Conservation (phyloP, 805 yeast species). For the Lachancea fermentati region DNA sequence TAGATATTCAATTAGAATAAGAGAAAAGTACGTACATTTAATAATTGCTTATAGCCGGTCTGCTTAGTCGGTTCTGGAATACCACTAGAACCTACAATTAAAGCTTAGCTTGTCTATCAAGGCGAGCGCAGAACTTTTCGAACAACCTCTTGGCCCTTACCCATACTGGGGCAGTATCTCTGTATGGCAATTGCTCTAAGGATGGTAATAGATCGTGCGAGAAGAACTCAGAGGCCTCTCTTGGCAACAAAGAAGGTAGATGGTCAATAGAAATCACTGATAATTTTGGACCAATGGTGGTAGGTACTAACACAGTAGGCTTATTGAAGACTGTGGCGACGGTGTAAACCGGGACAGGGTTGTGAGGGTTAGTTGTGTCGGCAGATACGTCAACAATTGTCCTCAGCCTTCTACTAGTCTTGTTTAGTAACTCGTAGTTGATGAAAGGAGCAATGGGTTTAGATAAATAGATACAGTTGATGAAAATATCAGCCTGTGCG, state of each 20-base stretch:
- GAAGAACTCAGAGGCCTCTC: conserved; percentile 94
- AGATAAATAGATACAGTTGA: conserved; percentile 93
- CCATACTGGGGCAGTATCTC: conserved; percentile 88
- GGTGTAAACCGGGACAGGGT: conserved; percentile 92
- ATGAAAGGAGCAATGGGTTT: conserved; percentile 91
- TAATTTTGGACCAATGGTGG: conserved; percentile 75
- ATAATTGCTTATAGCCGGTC: neutral
- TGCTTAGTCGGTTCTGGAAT: neutral
- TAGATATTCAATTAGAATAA: conserved; percentile 54
- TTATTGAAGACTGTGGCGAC: conserved; percentile 85
- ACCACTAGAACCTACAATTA: conserved; percentile 17
- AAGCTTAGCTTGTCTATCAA: conserved; percentile 43
- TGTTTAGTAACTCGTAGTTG: conserved; percentile 61
- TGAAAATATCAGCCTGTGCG: conserved; percentile 77
- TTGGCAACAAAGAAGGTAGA: conserved; percentile 89
- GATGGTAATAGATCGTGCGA: conserved; percentile 86
- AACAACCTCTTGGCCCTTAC: conserved; percentile 76
- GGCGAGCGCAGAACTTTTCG: conserved; percentile 77
- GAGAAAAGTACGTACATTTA: too few relatives aligned
- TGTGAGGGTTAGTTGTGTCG: conserved; percentile 97
- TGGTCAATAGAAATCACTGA: conserved; percentile 95
- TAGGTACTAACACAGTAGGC: conserved; percentile 83
- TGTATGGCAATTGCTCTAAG: conserved; percentile 73
- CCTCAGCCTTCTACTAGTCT: conserved; percentile 66
- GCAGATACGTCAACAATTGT: conserved; percentile 97